Conservation (phyloP, 129 eudicot species). For the Chrysanthemum seticuspe region DNA sequence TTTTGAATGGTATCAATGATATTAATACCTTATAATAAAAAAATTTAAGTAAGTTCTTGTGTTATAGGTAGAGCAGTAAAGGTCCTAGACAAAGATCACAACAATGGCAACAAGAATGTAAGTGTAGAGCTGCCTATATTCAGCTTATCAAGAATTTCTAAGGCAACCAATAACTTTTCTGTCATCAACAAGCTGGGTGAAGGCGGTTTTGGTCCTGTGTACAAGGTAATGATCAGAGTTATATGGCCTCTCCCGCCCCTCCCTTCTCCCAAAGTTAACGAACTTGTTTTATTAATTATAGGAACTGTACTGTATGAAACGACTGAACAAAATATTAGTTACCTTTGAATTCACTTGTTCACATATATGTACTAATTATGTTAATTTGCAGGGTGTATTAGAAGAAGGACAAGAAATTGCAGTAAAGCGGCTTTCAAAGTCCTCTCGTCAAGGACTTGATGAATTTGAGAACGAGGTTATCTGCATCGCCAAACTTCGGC, state of each 20-base stretch:
- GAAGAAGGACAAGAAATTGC: constrained; percentile 60
- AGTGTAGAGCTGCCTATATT: neutral
- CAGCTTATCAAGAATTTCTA: neutral
- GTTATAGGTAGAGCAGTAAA: neutral
- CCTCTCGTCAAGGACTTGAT: constrained; percentile 51
- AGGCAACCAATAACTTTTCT: constrained; percentile 6
- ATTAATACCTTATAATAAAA: neutral
- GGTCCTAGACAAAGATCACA: neutral
- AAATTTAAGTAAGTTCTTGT: no score
- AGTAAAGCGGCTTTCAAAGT: constrained; percentile 62
- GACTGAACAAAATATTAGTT: neutral
- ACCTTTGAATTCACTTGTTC: neutral
- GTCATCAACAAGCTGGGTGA: neutral
- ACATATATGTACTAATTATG: neutral
- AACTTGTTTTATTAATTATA: no score
- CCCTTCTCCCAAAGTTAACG: no score
- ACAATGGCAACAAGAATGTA: neutral
- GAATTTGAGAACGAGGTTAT: constrained; percentile 57
- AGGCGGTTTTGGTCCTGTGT: neutral
- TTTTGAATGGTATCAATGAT: neutral
- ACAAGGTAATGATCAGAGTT: neutral
- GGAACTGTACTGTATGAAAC: neutral
- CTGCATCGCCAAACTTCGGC: constrained; percentile 38
- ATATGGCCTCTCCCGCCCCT: neutral
- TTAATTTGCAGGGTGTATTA: constrained; percentile 47